Percentiles rank a stretch among this genome's conserved stretches.
Evolutionary conservation across 805 yeast species (phyloP).

Genomic region (Ogataea saltuana): DNA sequence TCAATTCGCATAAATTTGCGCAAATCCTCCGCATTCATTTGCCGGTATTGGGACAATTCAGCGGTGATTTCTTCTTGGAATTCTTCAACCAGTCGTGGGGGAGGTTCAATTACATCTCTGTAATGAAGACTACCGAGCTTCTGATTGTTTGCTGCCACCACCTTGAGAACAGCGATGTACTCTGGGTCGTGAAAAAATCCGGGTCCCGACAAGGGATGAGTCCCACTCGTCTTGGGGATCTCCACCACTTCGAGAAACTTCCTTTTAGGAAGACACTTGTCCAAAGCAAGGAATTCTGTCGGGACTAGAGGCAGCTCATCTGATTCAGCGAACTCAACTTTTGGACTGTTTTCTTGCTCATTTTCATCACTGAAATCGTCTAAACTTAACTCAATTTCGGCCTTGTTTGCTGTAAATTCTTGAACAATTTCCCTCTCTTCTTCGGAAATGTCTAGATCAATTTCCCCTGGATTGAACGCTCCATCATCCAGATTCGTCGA

Average conservation of each 20-base stretch:
- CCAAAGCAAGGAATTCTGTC: slow-evolving; percentile 69
- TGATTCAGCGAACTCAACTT: background rate
- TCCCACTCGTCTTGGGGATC: slow-evolving; percentile 36
- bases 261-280: slow-evolving; percentile 75
- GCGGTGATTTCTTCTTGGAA: slow-evolving; percentile 15
- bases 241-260: slow-evolving; percentile 54
- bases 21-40: slow-evolving; percentile 10
- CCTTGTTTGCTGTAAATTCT: slow-evolving; percentile 14
- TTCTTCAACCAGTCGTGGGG: slow-evolving; percentile 17
- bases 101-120: slow-evolving; percentile 16
- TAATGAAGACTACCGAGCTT: slow-evolving; percentile 14
- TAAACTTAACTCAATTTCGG: slow-evolving; percentile 35
- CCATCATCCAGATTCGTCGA: background rate
- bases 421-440: too few species aligned
- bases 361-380: slow-evolving; percentile 16
- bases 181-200: slow-evolving; percentile 40
- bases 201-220: slow-evolving; percentile 25
- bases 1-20: slow-evolving; percentile 18
- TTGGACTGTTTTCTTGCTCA: too few species aligned
- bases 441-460: too few species aligned
- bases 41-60: slow-evolving; percentile 10
- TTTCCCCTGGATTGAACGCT: too few species aligned
- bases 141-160: slow-evolving; percentile 20
- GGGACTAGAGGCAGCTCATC: slow-evolving; percentile 28
- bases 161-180: slow-evolving; percentile 28